Evolutionary conservation across 768 basidiomycete species (phyloP), one percentile per base, ranked within the genome.

Genomic region (Russula sp.): DNA sequence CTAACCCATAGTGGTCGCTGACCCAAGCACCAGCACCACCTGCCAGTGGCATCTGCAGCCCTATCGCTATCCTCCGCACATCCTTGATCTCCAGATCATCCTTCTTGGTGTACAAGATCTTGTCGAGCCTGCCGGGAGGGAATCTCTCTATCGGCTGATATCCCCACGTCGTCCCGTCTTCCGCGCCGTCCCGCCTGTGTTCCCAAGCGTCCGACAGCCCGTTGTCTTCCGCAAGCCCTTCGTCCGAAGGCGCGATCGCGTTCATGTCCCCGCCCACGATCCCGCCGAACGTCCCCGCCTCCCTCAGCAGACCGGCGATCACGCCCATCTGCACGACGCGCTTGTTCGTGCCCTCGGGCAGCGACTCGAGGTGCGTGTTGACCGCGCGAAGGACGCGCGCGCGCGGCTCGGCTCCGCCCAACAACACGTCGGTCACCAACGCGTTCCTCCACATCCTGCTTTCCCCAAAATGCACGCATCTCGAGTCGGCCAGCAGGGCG

Each of bases 251-350:
- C 3, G 74, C 74, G 57, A 89, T 83, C 52, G 84, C 78, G 65
- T 89, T 89, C 85, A 90, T 88, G 68, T 89, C 88, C 1, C 89
- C 89, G 0, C 79, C 80, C 42, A 89, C 79, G 2, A 91, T 66
- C 0, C 87, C 89, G 1, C 84, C 86, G 31, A 78, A 72, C 16
- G 86, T 70, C 0, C 66, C 70, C 10, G 75, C 72, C 62, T 79
- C 77, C 68, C 76, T 77, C 68, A 90, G 69, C 70, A 82, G 71
- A 27, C 78, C 74, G 14, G 80, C 76, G 56, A 86, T 77, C 49
- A 84, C 73, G 42, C 73, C 72, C 68, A 90, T 64, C 74, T 91
- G 88, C 56, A 71, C 71, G 14, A 80, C 74, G 22, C 64, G 77
- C 74, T 9, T 61, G 44, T 22, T 66, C 65, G n/a, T 60, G 16